A percentile compares a stretch with the other conserved stretches of the same genome.
Evolutionary conservation across 129 eudicot genomes (phyloP).

Genomic region (Erigeron canadensis): DNA sequence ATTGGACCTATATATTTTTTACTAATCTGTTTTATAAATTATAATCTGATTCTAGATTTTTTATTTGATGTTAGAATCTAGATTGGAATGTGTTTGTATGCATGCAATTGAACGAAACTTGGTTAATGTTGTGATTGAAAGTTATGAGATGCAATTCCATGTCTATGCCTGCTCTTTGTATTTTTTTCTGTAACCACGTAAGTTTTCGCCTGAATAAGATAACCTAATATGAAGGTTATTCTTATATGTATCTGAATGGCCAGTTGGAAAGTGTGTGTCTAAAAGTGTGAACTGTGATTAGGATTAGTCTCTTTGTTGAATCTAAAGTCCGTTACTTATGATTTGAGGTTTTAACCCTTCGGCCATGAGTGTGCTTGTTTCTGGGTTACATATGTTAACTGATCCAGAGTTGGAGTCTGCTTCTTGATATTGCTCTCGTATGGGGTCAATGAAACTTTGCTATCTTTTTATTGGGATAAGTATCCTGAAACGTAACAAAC

Average conservation of each 20-base stretch:
- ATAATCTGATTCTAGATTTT: not conserved
- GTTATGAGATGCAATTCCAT: not conserved
- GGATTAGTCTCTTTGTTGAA: not conserved
- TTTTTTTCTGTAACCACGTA: too few species aligned
- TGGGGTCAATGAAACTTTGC: too few species aligned
- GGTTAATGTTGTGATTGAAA: not conserved
- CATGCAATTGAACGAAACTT: not conserved
- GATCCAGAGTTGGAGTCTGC: too few species aligned
- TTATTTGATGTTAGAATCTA: not conserved
- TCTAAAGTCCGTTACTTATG: not conserved
- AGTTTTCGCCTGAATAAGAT: too few species aligned
- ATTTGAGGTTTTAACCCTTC: not conserved
- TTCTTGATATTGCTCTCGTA: too few species aligned
- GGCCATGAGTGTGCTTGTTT: not conserved
- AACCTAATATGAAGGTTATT: too few species aligned
- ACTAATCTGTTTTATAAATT: not conserved
- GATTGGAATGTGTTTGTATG: not conserved
- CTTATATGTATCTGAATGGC: too few species aligned
- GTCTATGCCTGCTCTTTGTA: not conserved
- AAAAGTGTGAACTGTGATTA: not conserved
- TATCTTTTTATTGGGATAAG: too few species aligned
- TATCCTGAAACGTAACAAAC: too few species aligned
- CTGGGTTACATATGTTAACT: too few species aligned
- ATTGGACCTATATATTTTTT: not conserved
- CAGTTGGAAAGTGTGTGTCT: too few species aligned